Percentiles rank a stretch among this genome's conserved stretches.
Evolutionary conservation across 768 basidiomycete species (phyloP).

Genomic region (Melanogaster broomeanus): DNA sequence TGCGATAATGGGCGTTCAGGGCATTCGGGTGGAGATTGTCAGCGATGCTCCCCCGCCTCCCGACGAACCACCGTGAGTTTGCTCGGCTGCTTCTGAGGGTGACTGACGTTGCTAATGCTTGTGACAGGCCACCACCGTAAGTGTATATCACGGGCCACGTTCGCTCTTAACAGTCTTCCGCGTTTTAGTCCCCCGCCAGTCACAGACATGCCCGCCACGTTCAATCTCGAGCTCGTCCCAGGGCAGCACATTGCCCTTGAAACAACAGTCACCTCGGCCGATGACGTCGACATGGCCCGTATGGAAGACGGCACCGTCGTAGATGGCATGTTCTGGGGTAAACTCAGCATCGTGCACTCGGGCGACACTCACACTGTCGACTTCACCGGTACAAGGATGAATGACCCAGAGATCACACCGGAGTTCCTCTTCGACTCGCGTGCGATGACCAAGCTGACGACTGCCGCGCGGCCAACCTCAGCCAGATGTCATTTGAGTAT

Average conservation of each 20-base stretch:
- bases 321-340: conserved; percentile 87
- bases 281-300: conserved; percentile 87
- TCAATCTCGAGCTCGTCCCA: conserved; percentile 78
- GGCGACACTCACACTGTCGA: conserved; percentile 81
- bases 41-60: conserved; percentile 84
- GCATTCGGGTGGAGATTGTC: conserved; percentile 83
- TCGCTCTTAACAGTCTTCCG: conserved; percentile 1
- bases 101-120: conserved; percentile 10
- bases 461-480: conserved; percentile 69
- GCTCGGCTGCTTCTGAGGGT: not conserved
- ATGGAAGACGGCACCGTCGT: conserved; percentile 90
- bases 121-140: conserved; percentile 50
- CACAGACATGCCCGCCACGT: conserved; percentile 83
- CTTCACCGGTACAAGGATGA: conserved; percentile 77
- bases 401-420: conserved; percentile 60
- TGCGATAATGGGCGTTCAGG: conserved; percentile 80
- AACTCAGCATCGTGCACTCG: conserved; percentile 78
- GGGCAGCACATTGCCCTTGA: conserved; percentile 82
- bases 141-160: conserved; percentile 25
- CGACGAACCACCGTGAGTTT: conserved; percentile 77
- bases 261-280: conserved; percentile 72
- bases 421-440: conserved; percentile 77
- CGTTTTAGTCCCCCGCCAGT: conserved; percentile 61
- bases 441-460: conserved; percentile 74
- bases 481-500: conserved; percentile 80